Percentiles rank a stretch among this genome's conserved stretches.
Evolutionary conservation across 371 early-diverging fungal genomes (phyloP).

Genomic region (Zancudomyces culisetae): DNA sequence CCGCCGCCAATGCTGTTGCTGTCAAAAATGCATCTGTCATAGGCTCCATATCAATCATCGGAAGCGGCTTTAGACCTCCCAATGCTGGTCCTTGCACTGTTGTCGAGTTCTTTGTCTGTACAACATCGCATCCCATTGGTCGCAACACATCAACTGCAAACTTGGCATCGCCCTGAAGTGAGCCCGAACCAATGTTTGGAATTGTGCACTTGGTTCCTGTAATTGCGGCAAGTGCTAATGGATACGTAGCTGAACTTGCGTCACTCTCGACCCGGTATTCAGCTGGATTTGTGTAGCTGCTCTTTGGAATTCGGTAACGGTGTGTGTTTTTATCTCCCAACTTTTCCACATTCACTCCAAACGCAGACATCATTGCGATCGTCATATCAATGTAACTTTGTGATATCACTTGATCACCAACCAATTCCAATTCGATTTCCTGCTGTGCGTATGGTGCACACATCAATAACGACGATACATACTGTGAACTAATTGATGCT

Average conservation of each 20-base stretch:
- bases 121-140: slow-evolving; percentile 82
- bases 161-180: slow-evolving; percentile 79
- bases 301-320: slow-evolving; percentile 66
- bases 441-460: slow-evolving; percentile 80
- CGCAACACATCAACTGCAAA: slow-evolving; percentile 80
- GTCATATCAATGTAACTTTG: slow-evolving; percentile 98
- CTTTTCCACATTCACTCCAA: slow-evolving; percentile 66
- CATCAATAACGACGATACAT: slow-evolving; percentile 87
- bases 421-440: slow-evolving; percentile 60
- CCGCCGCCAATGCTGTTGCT: slow-evolving; percentile 81
- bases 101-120: slow-evolving; percentile 67
- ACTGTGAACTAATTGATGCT: slow-evolving; percentile 89
- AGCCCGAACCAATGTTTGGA: slow-evolving; percentile 70
- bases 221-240: slow-evolving; percentile 91
- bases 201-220: slow-evolving; percentile 76
- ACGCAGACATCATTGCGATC: slow-evolving; percentile 87
- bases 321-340: slow-evolving; percentile 49
- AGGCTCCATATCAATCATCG: slow-evolving; percentile 84
- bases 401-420: slow-evolving; percentile 86
- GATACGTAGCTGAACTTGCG: slow-evolving; percentile 94
- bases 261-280: slow-evolving; percentile 86
- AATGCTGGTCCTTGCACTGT: slow-evolving; percentile 77
- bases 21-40: slow-evolving; percentile 98
- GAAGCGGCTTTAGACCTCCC: slow-evolving; percentile 48
- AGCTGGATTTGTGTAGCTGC: slow-evolving; percentile 58